Evolutionary conservation across 129 eudicot species (phyloP), one percentile per base, ranked within the genome.

Genomic region (Lactuca sativa): DNA sequence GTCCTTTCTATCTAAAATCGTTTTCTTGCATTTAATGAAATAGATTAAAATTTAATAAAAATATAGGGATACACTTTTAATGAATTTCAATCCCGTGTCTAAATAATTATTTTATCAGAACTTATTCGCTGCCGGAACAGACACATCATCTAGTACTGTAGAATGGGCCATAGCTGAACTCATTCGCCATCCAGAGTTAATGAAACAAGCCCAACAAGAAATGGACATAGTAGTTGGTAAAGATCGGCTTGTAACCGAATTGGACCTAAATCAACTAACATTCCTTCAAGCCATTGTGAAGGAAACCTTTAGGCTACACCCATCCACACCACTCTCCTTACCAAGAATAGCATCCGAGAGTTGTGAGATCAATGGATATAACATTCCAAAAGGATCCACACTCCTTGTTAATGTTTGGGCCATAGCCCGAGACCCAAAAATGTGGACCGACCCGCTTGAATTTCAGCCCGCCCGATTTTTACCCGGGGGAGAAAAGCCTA

Each of bases 81-180:
- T 25, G 30, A 25, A 25, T 25, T 25, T 25, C 30, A 25, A 25
- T 25, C 30, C 30, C n/a, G n/a, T n/a, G n/a, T n/a, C n/a, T n/a
- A n/a, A n/a, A n/a, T n/a, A n/a, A n/a, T n/a, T n/a, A n/a, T n/a
- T n/a, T n/a, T n/a, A 78, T 63, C 56, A 93, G 97, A 76, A 92
- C 51, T 78, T 92, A 68, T 89, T 92, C 31, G 34, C 77, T 9
- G 98, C 96, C 0, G 98, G 98, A n/a, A 92, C 92, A 1, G 96
- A 89, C 67, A 86, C 98, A 2, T 72, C 98, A n/a, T 84, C 98
- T 0, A 92, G 95, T 69, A 89, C 95, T 5, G 87, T 84, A 18
- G 98, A 92, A 77, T 92, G 98, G 98, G 92, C 92, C 6, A 75
- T 93, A 30, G 97, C 98, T 0, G 98, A 93, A 67, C 83, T 90